Evolutionary conservation across 352 stramenopile genomes (phyloP).

Genomic region (Phytophthora pistaciae): DNA sequence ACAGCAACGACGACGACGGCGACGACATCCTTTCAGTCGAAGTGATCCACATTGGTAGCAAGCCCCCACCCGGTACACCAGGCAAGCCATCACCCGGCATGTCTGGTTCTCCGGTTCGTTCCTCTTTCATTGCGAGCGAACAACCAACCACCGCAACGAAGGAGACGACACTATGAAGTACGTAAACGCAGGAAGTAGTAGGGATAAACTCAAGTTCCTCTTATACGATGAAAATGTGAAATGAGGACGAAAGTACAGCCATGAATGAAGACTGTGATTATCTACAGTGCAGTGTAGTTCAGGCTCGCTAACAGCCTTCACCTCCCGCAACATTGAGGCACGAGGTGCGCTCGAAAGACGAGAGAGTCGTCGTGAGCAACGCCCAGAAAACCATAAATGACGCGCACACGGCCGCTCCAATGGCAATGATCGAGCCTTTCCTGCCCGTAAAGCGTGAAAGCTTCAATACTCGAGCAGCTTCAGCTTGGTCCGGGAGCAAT

Average conservation of each 20-base stretch:
- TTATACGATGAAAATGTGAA: conserved; percentile 12
- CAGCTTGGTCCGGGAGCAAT: conserved; percentile 53
- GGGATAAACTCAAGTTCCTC: conserved; percentile 5
- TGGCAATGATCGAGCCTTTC: conserved; percentile 30
- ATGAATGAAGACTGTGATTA: conserved; percentile 5
- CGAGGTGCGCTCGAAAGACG: conserved; percentile 59
- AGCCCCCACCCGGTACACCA: conserved; percentile 1
- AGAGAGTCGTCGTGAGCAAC: conserved; percentile 59
- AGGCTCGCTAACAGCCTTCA: conserved; percentile 57
- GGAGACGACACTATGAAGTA: conserved; percentile 17
- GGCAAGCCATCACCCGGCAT: neutral
- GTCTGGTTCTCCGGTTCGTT: neutral
- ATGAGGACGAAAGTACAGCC: conserved; percentile 20
- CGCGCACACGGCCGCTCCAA: conserved; percentile 36
- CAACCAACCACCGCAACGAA: conserved; percentile 1
- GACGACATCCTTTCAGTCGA: conserved; percentile 17
- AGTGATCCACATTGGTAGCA: conserved; percentile 8
- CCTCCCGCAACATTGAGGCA: conserved; percentile 74
- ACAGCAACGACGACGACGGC: conserved; percentile 6
- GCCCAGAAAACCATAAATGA: conserved; percentile 64
- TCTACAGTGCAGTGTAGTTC: neutral
- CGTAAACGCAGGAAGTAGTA: neutral
- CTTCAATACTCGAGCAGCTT: conserved; percentile 45
- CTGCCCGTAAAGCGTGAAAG: conserved; percentile 27
- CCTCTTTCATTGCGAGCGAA: conserved; percentile 8